phyloP scores from a whole-genome alignment of 2,329 filamentous ascomycete genomes.

The Chrysoporthe cubensis region DNA sequence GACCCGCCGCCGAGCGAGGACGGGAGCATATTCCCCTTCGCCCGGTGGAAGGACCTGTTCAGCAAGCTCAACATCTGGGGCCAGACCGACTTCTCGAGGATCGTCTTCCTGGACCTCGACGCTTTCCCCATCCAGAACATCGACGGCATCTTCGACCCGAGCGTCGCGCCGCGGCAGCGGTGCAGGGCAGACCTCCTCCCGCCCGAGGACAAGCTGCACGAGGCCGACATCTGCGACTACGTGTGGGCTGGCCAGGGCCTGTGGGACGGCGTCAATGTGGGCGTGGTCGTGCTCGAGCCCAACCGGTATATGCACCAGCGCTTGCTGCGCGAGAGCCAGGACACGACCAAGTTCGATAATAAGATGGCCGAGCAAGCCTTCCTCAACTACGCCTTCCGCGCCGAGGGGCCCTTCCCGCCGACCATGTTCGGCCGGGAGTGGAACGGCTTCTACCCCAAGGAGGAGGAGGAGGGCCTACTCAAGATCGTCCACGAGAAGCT shows the following conservation, averaged over 20 bases:
- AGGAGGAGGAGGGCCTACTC: slow-evolving; percentile 15
- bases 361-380: slow-evolving; percentile 29
- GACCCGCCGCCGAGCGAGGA: slow-evolving; percentile 21
- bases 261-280: slow-evolving; percentile 21
- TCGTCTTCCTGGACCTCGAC: slow-evolving; percentile 26
- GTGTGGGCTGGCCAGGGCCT: slow-evolving; percentile 22
- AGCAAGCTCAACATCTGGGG: slow-evolving; percentile 29
- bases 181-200: slow-evolving; percentile 22
- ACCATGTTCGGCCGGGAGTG: slow-evolving; percentile 21
- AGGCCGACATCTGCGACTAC: slow-evolving; percentile 24
- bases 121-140: slow-evolving; percentile 25
- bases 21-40: slow-evolving; percentile 24
- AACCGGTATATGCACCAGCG: slow-evolving; percentile 26
- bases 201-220: slow-evolving; percentile 19
- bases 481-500: slow-evolving; percentile 27
- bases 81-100: slow-evolving; percentile 19
- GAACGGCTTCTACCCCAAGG: slow-evolving; percentile 25
- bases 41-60: slow-evolving; percentile 27
- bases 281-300: slow-evolving; percentile 26
- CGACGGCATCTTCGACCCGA: slow-evolving; percentile 20
- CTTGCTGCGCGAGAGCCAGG: slow-evolving; percentile 23
- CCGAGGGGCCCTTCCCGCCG: slow-evolving; percentile 16
- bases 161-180: slow-evolving; percentile 21
- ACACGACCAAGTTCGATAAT: slow-evolving; percentile 27
- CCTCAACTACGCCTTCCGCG: slow-evolving; percentile 21